Evolutionary conservation across 129 eudicot species (phyloP).

Genomic region (Mikania micrantha): DNA sequence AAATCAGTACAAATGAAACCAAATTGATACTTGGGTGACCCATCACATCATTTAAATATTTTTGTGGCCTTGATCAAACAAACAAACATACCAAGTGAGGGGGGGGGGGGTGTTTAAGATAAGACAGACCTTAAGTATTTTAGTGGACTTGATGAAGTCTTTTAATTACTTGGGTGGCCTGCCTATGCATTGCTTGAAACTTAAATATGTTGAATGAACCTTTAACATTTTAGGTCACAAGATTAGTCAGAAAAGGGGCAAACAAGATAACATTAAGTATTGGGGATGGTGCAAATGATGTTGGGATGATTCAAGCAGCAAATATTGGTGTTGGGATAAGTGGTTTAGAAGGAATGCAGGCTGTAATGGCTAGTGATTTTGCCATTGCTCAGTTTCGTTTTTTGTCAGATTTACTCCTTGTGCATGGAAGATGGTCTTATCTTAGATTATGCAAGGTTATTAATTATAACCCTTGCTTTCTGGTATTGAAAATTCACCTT

Average conservation of each 20-base stretch:
- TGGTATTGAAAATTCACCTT: neutral
- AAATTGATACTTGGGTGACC: neutral
- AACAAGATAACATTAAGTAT: slow-evolving; percentile 83
- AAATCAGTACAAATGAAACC: neutral
- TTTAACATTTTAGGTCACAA: slow-evolving; percentile 53
- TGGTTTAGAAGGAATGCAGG: slow-evolving; percentile 98
- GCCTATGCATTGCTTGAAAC: neutral
- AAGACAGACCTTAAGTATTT: neutral
- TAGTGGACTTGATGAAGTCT: neutral
- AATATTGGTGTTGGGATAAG: slow-evolving; percentile 97
- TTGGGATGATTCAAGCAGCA: slow-evolving; percentile 98
- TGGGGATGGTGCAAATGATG: slow-evolving; percentile 99
- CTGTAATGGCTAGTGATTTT: slow-evolving; percentile 98
- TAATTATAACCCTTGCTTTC: neutral
- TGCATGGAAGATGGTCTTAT: slow-evolving; percentile 98
- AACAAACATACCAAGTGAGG: no score
- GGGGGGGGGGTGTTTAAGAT: no score
- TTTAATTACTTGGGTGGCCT: neutral
- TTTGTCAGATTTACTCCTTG: slow-evolving; percentile 85
- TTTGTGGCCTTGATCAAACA: neutral
- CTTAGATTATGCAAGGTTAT: slow-evolving; percentile 89
- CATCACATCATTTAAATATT: neutral
- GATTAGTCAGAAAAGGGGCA: slow-evolving; percentile 89
- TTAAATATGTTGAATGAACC: neutral
- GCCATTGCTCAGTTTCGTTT: slow-evolving; percentile 97